Conservation (phyloP, 106 monocot species). For the Triglochin maritima region DNA sequence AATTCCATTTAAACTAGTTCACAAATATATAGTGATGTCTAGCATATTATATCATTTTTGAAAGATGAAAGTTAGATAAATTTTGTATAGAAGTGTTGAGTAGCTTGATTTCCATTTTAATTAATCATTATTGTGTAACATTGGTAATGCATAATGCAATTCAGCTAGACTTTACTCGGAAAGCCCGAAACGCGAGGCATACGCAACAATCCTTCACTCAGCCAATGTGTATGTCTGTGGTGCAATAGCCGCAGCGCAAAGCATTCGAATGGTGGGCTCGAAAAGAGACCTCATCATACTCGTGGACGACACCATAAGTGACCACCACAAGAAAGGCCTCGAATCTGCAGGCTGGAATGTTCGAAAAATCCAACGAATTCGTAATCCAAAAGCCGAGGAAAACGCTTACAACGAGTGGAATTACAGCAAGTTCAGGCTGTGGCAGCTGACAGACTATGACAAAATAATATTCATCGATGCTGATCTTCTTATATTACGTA, state of each 20-base stretch:
- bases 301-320: slow-evolving; percentile 40
- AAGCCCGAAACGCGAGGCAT: background rate
- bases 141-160: no score
- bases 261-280: slow-evolving; percentile 42
- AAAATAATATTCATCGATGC: slow-evolving; percentile 59
- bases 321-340: slow-evolving; percentile 32
- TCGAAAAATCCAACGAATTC: slow-evolving; percentile 34
- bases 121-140: no score
- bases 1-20: no score
- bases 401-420: slow-evolving; percentile 57
- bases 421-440: slow-evolving; percentile 70
- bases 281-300: slow-evolving; percentile 43
- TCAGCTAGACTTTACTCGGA: no score
- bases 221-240: slow-evolving; percentile 47
- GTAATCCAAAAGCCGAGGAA: slow-evolving; percentile 45
- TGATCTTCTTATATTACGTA: slow-evolving; percentile 39
- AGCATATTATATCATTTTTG: no score
- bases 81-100: no score
- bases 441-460: slow-evolving; percentile 58
- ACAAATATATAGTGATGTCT: no score
- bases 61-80: no score
- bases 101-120: no score
- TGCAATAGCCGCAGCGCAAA: slow-evolving; percentile 45
- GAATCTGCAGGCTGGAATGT: slow-evolving; percentile 53
- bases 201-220: slow-evolving; percentile 43